Conservation (phyloP, 2,329 filamentous ascomycete species). For the Raffaelea arxii region DNA sequence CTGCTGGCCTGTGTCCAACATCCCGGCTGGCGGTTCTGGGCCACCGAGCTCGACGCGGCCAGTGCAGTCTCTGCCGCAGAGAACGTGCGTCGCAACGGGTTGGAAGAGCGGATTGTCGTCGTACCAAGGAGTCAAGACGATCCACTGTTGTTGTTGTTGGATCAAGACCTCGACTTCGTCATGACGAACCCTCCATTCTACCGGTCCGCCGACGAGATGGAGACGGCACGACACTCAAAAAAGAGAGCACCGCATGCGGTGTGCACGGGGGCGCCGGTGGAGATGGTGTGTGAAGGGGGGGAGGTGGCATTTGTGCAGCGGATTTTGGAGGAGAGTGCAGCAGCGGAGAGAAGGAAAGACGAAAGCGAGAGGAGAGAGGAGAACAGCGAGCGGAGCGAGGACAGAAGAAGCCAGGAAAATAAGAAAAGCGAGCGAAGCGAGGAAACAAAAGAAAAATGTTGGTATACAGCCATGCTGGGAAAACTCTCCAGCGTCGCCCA, state of each 20-base stretch:
- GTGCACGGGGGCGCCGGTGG: conserved; percentile 65
- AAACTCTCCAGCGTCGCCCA: conserved; percentile 61
- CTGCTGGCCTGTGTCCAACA: conserved; percentile 65
- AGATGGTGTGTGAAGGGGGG: conserved; percentile 70
- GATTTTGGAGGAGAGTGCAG: conserved; percentile 34
- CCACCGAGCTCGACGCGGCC: conserved; percentile 67
- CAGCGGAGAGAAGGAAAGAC: no score
- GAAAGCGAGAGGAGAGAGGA: no score
- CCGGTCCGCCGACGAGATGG: conserved; percentile 59
- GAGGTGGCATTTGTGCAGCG: conserved; percentile 91
- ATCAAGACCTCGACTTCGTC: conserved; percentile 60
- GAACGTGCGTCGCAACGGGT: conserved; percentile 58
- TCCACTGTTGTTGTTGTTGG: conserved; percentile 54
- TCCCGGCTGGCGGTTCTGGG: conserved; percentile 60
- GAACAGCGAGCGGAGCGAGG: no score
- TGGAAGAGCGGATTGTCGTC: conserved; percentile 56
- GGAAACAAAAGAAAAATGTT: no score
- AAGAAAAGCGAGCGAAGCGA: no score
- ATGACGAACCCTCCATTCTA: conserved; percentile 98
- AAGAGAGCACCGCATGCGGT: conserved; percentile 58
- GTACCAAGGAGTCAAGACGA: conserved; percentile 38
- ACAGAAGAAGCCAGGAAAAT: no score
- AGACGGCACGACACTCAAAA: conserved; percentile 56
- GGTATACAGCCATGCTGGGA: conserved; percentile 90
- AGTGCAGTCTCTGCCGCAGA: conserved; percentile 55